Evolutionary conservation across 306 rosid species (phyloP).

Genomic region (Corylus avellana): DNA sequence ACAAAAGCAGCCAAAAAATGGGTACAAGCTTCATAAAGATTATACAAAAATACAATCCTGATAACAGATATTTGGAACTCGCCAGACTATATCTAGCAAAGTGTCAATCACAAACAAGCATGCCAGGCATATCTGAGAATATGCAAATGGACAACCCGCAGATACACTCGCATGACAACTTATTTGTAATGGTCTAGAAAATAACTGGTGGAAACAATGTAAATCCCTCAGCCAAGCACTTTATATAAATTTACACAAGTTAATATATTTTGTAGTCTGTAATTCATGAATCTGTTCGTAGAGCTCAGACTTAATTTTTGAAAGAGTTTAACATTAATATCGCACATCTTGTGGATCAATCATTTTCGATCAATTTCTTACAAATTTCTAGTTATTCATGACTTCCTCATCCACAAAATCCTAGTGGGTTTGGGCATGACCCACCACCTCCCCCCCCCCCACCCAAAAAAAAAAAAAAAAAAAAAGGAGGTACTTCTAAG

Average conservation of each 20-base stretch:
- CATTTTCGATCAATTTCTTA: neutral
- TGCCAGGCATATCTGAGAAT: neutral
- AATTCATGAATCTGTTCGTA: neutral
- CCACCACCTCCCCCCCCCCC: no score
- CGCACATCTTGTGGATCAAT: neutral
- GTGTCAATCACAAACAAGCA: neutral
- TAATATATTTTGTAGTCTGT: neutral
- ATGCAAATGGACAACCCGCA: neutral
- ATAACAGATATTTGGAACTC: neutral
- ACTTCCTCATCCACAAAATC: neutral
- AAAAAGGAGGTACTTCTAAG: neutral
- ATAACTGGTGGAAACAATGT: neutral
- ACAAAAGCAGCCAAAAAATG: neutral
- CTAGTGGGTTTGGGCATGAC: neutral
- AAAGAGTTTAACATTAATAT: neutral
- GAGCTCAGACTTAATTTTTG: neutral
- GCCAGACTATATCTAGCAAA: neutral
- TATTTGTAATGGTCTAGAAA: neutral
- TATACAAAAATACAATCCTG: neutral
- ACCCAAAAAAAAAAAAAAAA: no score
- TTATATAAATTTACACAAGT: neutral
- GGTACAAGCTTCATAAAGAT: neutral
- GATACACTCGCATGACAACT: neutral
- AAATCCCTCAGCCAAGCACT: neutral
- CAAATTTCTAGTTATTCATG: neutral